These are phyloP conservation scores for Thraustochytrium sp. DNA, from an alignment of 352 stramenopile genomes.

Conservation along the genomic window DNA sequence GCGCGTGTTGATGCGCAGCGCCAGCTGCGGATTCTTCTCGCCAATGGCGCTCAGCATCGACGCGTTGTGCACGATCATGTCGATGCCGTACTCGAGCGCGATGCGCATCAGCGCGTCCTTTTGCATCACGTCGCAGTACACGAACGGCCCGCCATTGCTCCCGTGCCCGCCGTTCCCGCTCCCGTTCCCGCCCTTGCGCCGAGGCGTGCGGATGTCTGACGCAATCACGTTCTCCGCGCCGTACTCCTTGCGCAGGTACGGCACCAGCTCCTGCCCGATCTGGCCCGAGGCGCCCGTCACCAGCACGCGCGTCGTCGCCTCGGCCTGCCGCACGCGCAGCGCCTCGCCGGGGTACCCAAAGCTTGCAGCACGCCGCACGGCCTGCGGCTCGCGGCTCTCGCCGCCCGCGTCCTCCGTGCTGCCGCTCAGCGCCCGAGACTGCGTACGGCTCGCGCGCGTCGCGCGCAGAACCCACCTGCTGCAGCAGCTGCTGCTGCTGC, in stretches of 20 bases:
- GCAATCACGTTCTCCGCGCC: conserved; percentile 53
- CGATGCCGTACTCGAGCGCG: conserved; percentile 72
- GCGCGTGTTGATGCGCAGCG: conserved; percentile 76
- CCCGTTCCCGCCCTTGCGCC: conserved; percentile 23
- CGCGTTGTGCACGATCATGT: conserved; percentile 81
- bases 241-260: conserved; percentile 49
- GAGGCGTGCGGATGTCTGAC: conserved; percentile 45
- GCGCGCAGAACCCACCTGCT: too few species aligned
- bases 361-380: not conserved
- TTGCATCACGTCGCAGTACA: conserved; percentile 53
- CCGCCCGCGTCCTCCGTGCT: not conserved
- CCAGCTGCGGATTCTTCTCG: conserved; percentile 78
- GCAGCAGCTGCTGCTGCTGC: not conserved
- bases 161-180: not conserved
- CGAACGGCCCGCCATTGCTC: conserved; percentile 44
- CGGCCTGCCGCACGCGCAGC: not conserved
- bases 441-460: too few species aligned
- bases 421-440: too few species aligned
- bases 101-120: conserved; percentile 61
- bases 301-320: conserved; percentile 6
- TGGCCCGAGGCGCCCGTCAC: conserved; percentile 51
- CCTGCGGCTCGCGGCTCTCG: not conserved
- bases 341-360: conserved; percentile 39
- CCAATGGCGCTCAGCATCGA: conserved; percentile 77
- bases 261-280: conserved; percentile 52